phyloP scores from a whole-genome alignment of 305 asterid species.

The Withania somnifera region DNA sequence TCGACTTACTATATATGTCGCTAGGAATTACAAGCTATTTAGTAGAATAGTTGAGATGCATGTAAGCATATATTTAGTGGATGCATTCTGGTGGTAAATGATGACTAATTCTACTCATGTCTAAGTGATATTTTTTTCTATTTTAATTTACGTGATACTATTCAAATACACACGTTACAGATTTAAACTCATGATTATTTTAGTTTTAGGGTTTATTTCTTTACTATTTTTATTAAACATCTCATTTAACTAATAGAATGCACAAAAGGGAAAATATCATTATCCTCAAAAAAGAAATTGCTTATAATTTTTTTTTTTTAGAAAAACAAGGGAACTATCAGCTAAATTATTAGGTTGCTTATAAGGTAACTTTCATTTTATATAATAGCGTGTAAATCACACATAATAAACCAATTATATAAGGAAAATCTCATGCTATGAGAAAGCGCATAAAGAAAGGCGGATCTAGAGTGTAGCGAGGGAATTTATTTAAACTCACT shows the following conservation, averaged over 20 bases:
- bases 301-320: background rate
- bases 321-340: no score
- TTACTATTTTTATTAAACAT: background rate
- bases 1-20: fast-evolving
- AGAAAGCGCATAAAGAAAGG: no score
- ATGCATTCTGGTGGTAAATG: background rate
- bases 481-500: no score
- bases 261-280: background rate
- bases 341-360: no score
- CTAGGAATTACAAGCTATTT: background rate
- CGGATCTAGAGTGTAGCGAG: no score
- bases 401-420: no score
- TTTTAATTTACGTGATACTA: background rate
- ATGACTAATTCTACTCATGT: background rate
- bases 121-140: background rate
- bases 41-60: no score
- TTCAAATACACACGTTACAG: background rate
- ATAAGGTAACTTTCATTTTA: no score
- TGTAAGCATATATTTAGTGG: background rate
- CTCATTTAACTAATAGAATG: background rate
- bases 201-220: background rate
- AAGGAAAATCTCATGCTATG: no score
- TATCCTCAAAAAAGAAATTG: background rate
- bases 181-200: background rate
- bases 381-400: no score